Conservation (phyloP, 345 rosid species). For the Punica granatum region DNA sequence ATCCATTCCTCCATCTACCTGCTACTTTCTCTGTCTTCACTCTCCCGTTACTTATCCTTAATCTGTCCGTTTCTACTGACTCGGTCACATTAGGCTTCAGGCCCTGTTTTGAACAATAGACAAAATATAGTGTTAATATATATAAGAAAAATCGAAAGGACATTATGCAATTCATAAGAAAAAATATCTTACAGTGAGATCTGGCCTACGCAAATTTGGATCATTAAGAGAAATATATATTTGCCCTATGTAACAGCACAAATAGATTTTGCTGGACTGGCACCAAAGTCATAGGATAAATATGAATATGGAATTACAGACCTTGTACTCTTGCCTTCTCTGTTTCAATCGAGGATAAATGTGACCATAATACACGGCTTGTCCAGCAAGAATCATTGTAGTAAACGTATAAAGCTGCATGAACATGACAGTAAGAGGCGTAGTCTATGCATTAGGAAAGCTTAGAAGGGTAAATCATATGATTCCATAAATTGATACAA, state of each 20-base stretch:
- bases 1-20: slow-evolving; percentile 28
- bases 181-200: background rate
- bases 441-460: background rate
- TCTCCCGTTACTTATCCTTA: slow-evolving; percentile 13
- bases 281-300: background rate
- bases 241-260: background rate
- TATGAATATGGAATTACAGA: slow-evolving; percentile 1
- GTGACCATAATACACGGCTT: slow-evolving; percentile 63
- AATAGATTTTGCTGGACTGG: background rate
- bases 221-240: background rate
- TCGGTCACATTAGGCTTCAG: slow-evolving; percentile 27
- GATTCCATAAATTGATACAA: background rate
- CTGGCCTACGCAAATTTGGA: background rate
- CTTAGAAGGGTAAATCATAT: background rate
- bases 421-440: background rate
- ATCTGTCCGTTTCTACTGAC: slow-evolving; percentile 22
- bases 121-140: background rate
- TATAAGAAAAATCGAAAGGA: background rate
- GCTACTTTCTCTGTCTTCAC: slow-evolving; percentile 17
- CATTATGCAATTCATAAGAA: background rate
- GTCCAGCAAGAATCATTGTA: slow-evolving; percentile 42
- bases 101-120: slow-evolving; percentile 17
- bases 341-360: slow-evolving; percentile 39
- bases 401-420: slow-evolving; percentile 60
- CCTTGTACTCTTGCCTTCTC: slow-evolving; percentile 29